Evolutionary conservation across 1,284 basidiomycete species (phyloP).

Genomic region (Tausonia pullulans): DNA sequence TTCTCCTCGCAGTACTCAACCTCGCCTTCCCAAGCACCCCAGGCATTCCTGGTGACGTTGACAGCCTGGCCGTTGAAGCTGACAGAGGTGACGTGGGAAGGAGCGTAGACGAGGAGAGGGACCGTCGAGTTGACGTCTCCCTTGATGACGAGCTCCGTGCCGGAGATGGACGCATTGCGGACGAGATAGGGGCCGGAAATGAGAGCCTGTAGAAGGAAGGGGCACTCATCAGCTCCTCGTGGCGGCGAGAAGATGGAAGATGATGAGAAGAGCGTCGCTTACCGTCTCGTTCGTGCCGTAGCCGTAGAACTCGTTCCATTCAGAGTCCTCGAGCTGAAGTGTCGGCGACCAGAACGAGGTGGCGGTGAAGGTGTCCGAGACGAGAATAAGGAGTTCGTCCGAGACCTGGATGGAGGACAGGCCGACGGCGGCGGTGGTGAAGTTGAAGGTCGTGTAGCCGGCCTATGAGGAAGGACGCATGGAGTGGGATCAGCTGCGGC

Average conservation of each 20-base stretch:
- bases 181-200: slow-evolving; percentile 15
- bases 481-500: too few species aligned
- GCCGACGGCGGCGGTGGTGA: too few species aligned
- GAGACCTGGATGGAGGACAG: too few species aligned
- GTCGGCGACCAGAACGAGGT: slow-evolving; percentile 16
- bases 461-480: too few species aligned
- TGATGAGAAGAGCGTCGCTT: too few species aligned
- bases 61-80: slow-evolving; percentile 19
- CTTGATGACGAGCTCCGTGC: slow-evolving; percentile 8
- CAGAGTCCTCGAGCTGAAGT: background rate
- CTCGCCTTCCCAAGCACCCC: slow-evolving; percentile 2
- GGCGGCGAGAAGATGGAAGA: too few species aligned
- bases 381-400: slow-evolving; percentile 41
- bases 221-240: background rate
- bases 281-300: background rate
- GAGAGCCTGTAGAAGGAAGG: background rate
- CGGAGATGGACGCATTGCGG: slow-evolving; percentile 1
- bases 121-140: slow-evolving; percentile 16
- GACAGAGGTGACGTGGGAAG: slow-evolving; percentile 2
- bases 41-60: background rate
- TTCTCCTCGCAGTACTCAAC: background rate
- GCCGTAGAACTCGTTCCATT: background rate
- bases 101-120: slow-evolving; percentile 15
- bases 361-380: slow-evolving; percentile 25
- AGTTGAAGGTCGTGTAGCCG: too few species aligned